Conservation (phyloP, 1,139 yeast genomes). For the Arxiozyma slooffiae region DNA sequence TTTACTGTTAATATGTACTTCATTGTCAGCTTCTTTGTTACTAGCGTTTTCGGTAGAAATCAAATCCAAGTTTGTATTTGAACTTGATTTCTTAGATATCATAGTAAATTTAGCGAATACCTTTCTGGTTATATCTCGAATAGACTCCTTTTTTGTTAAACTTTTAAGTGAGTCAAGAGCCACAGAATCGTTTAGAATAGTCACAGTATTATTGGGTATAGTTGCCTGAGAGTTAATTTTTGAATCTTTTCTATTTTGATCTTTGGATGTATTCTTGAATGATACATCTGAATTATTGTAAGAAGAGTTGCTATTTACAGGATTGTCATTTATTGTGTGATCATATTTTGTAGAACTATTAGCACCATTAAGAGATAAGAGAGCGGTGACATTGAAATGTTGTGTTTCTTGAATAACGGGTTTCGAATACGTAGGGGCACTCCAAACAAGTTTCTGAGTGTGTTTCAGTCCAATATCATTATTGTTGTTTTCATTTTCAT, state of each 20-base stretch:
- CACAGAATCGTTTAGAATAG: slow-evolving; percentile 10
- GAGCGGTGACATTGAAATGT: slow-evolving; percentile 14
- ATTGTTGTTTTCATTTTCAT: slow-evolving; percentile 1
- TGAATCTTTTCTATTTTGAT: not conserved
- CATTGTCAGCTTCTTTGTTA: not conserved
- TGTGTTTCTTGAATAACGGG: slow-evolving; percentile 21
- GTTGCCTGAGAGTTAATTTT: not conserved
- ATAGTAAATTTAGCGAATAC: slow-evolving; percentile 16
- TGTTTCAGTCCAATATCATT: slow-evolving; percentile 1
- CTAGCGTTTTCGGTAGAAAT: not conserved
- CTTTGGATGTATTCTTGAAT: not conserved
- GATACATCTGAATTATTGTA: not conserved
- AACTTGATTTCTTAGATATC: not conserved
- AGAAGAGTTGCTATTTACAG: not conserved
- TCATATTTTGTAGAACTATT: not conserved
- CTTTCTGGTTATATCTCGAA: slow-evolving; percentile 18
- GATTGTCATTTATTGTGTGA: not conserved
- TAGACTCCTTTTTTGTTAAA: slow-evolving; percentile 16
- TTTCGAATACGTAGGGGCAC: slow-evolving; percentile 18
- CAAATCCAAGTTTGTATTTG: not conserved
- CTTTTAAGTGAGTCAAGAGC: slow-evolving; percentile 26
- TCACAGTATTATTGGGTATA: not conserved
- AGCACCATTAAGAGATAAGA: not conserved
- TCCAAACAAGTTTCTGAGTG: slow-evolving; percentile 18
- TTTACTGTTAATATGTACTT: not conserved